Evolutionary conservation across 345 rosid genomes (phyloP).

Genomic region (Toxicodendron radicans): DNA sequence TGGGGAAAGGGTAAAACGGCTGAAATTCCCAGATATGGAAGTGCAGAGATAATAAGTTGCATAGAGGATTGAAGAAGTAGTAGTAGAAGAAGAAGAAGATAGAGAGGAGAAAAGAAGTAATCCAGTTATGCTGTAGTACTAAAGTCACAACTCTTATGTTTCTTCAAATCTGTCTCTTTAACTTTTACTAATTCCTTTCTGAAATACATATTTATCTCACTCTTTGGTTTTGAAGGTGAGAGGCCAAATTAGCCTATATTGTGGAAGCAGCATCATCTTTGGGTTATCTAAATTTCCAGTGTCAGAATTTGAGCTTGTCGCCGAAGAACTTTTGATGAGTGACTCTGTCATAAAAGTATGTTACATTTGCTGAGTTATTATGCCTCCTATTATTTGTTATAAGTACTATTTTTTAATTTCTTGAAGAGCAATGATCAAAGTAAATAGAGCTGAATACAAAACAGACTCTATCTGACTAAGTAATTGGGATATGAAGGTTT

Average conservation of each 20-base stretch:
- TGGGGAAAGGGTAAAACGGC: not conserved
- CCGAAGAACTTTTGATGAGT: conserved; percentile 98
- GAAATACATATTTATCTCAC: not conserved
- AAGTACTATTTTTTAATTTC: not conserved
- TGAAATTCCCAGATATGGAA: not conserved
- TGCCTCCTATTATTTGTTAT: not conserved
- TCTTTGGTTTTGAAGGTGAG: conserved; percentile 64
- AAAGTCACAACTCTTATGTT: no score
- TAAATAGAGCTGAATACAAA: conserved; percentile 5
- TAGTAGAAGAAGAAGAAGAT: not conserved
- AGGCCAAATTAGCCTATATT: conserved; percentile 87
- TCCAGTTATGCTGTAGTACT: not conserved
- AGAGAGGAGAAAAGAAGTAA: not conserved
- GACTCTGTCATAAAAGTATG: conserved; percentile 88
- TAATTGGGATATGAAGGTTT: conserved; percentile 60
- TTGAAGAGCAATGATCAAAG: not conserved
- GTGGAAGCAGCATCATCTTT: conserved; percentile 84
- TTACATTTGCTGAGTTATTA: conserved; percentile 23
- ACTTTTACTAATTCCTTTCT: conserved; percentile 18
- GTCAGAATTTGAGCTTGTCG: conserved; percentile 97
- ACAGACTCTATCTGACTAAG: not conserved
- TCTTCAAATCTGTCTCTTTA: not conserved
- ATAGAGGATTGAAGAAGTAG: not conserved
- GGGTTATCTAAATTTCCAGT: conserved; percentile 82
- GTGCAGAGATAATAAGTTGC: not conserved